phyloP scores from a whole-genome alignment of 2,329 filamentous ascomycete genomes.

The Fusarium sp. region DNA sequence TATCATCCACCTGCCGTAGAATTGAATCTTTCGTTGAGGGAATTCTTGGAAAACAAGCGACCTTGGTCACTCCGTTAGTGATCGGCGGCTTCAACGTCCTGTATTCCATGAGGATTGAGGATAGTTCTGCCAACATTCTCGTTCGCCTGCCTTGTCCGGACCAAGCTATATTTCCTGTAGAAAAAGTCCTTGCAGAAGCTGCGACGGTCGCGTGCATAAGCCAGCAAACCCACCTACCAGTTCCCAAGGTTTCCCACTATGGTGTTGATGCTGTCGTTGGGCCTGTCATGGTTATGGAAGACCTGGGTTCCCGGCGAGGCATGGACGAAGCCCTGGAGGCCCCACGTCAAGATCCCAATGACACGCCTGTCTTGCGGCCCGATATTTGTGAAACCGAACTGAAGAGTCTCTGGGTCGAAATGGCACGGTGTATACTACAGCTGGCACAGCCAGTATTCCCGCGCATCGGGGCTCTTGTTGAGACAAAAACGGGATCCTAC shows the following conservation, averaged over 20 bases:
- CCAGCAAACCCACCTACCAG: conserved; percentile 40
- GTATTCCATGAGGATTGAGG: conserved; percentile 41
- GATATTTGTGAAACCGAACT: conserved; percentile 51
- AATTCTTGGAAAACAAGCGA: conserved; percentile 32
- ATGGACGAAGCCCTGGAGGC: conserved; percentile 41
- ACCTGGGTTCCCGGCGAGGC: conserved; percentile 32
- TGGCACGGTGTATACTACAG: conserved; percentile 58
- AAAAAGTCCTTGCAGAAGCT: conserved; percentile 45
- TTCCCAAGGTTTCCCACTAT: conserved; percentile 44
- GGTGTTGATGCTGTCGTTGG: conserved; percentile 42
- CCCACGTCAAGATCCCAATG: conserved; percentile 36
- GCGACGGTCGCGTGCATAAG: conserved; percentile 40
- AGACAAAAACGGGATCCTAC: conserved; percentile 48
- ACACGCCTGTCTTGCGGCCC: conserved; percentile 38
- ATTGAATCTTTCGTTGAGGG: conserved; percentile 39
- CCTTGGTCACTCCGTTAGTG: conserved; percentile 42
- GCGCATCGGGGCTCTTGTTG: conserved; percentile 56
- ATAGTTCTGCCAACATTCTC: conserved; percentile 19
- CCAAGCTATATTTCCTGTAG: conserved; percentile 36
- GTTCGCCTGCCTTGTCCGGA: conserved; percentile 45
- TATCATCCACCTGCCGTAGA: conserved; percentile 34
- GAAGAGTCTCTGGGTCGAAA: conserved; percentile 52
- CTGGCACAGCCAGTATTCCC: conserved; percentile 53
- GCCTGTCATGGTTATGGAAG: conserved; percentile 44
- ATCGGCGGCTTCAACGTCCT: conserved; percentile 50